phyloP scores from a whole-genome alignment of 2,329 filamentous ascomycete genomes.

The Penicillium polonicum region DNA sequence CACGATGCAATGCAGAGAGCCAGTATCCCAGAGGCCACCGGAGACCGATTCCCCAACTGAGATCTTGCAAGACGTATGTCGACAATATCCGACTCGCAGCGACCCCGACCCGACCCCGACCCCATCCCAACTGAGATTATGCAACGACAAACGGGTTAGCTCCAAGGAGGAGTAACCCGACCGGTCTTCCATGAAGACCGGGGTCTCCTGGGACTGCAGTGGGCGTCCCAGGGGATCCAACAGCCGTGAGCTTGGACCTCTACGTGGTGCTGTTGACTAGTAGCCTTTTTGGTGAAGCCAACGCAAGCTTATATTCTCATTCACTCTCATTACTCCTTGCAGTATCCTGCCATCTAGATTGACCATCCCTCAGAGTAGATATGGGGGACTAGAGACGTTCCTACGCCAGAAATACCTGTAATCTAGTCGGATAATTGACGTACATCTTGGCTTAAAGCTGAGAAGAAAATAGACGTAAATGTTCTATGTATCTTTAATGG shows the following conservation, averaged over 20 bases:
- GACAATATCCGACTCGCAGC: too few species aligned
- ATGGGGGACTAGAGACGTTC: neutral
- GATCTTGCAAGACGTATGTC: too few species aligned
- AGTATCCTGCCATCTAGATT: neutral
- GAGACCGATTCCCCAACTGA: too few species aligned
- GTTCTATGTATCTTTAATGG: neutral
- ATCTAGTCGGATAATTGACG: too few species aligned
- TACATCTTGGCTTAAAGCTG: neutral
- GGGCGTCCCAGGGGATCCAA: neutral
- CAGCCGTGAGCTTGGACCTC: conserved; percentile 4
- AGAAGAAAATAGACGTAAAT: neutral
- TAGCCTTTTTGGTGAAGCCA: conserved; percentile 5
- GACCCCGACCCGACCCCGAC: too few species aligned
- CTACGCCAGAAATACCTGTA: neutral
- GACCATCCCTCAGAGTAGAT: neutral
- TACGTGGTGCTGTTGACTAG: conserved; percentile 8
- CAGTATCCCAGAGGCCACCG: too few species aligned
- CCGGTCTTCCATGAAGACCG: too few species aligned
- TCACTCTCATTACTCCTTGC: neutral
- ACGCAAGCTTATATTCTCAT: neutral
- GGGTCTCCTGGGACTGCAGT: neutral
- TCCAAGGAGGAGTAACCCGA: too few species aligned
- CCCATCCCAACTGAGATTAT: too few species aligned
- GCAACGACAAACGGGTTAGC: too few species aligned
- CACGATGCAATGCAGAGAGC: too few species aligned